These are phyloP conservation scores for Heliamphora exappendiculata DNA, from an alignment of 148 eudicot species.

Conservation along the genomic window DNA sequence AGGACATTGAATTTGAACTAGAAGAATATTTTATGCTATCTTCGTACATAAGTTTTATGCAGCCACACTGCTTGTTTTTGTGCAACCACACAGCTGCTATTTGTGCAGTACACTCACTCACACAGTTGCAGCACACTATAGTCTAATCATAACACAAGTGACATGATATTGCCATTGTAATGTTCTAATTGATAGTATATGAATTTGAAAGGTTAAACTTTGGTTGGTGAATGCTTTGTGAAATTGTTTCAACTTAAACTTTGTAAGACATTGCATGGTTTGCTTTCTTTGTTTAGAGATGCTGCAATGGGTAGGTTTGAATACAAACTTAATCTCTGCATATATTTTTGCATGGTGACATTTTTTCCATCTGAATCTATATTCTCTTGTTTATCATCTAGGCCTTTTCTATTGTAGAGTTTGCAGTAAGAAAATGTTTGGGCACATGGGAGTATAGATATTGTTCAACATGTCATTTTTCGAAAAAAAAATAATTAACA, in stretches of 20 bases:
- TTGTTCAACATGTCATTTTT: background rate
- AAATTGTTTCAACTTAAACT: too few species aligned
- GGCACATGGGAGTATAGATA: background rate
- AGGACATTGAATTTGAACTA: too few species aligned
- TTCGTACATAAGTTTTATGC: too few species aligned
- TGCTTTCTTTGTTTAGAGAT: background rate
- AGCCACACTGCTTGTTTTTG: too few species aligned
- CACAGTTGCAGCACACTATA: too few species aligned
- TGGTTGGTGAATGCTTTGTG: background rate
- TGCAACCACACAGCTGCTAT: too few species aligned
- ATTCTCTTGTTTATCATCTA: background rate
- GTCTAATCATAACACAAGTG: background rate
- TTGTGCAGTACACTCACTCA: too few species aligned
- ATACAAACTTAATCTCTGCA: background rate
- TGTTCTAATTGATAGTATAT: background rate
- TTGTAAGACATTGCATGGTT: background rate
- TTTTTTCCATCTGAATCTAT: background rate
- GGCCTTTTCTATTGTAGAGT: background rate
- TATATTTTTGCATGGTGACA: background rate
- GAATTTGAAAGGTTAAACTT: background rate
- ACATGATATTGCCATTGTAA: background rate
- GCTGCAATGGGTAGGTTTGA: background rate
- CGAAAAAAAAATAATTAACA: too few species aligned
- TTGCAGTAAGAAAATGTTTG: background rate
- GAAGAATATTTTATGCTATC: too few species aligned